Percentiles rank a stretch among this genome's conserved stretches.
These are phyloP conservation scores for Aspergillus pseudoviridinutans DNA, from an alignment of 2,329 filamentous ascomycete species.

Conservation along the genomic window DNA sequence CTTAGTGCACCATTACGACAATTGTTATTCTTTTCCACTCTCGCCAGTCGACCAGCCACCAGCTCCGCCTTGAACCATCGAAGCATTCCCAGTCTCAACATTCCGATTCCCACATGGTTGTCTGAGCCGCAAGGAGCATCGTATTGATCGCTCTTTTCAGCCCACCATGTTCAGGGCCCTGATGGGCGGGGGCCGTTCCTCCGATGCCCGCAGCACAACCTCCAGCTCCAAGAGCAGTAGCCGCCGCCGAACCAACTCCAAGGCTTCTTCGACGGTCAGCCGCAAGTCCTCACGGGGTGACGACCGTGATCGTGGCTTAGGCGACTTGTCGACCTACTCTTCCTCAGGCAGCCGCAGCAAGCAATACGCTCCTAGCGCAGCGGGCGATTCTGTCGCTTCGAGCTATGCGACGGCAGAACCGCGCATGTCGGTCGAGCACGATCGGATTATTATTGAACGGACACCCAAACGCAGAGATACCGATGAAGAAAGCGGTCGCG, in stretches of 20 bases:
- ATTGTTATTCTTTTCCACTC: neutral
- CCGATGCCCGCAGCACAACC: conserved; percentile 28
- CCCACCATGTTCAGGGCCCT: conserved; percentile 39
- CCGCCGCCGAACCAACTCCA: conserved; percentile 32
- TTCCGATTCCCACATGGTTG: conserved; percentile 24
- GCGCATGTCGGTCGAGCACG: conserved; percentile 22
- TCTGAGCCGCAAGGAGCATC: conserved; percentile 18
- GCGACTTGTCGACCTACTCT: conserved; percentile 28
- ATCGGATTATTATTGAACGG: conserved; percentile 28
- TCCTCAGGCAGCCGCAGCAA: conserved; percentile 21
- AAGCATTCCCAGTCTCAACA: neutral
- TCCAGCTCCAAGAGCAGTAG: conserved; percentile 28
- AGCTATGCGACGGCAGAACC: conserved; percentile 40
- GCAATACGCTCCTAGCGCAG: conserved; percentile 24
- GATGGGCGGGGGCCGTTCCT: conserved; percentile 34
- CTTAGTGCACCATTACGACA: neutral
- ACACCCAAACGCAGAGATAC: conserved; percentile 24
- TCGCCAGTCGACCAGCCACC: neutral
- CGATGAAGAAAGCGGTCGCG: conserved; percentile 19
- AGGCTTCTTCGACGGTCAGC: conserved; percentile 30
- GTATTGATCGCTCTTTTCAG: conserved; percentile 21
- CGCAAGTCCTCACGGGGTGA: conserved; percentile 44
- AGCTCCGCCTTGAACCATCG: neutral
- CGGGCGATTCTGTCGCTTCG: conserved; percentile 31
- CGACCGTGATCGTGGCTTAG: conserved; percentile 43